These are phyloP conservation scores for Coemansia sp. DNA, from an alignment of 192 early-diverging fungal genomes.

Conservation along the genomic window DNA sequence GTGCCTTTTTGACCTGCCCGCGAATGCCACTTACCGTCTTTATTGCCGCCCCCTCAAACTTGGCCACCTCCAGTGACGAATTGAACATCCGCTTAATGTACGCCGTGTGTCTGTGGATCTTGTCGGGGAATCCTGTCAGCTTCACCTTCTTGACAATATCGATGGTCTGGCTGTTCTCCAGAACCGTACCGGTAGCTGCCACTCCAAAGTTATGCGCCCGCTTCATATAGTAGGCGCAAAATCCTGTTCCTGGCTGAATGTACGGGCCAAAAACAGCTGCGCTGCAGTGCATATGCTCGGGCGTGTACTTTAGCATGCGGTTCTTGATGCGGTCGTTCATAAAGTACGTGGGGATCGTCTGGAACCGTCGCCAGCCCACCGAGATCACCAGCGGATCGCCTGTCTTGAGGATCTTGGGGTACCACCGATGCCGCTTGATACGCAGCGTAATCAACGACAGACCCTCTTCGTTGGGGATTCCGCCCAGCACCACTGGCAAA, in stretches of 20 bases:
- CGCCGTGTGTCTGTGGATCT: slow-evolving; percentile 96
- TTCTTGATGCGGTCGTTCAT: slow-evolving; percentile 89
- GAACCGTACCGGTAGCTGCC: slow-evolving; percentile 90
- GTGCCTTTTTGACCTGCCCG: slow-evolving; percentile 94
- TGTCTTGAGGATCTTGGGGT: slow-evolving; percentile 91
- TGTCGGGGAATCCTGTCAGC: slow-evolving; percentile 89
- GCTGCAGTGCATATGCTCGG: slow-evolving; percentile 99
- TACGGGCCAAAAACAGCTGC: slow-evolving; percentile 95
- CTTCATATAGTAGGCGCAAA: slow-evolving; percentile 70
- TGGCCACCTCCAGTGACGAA: slow-evolving; percentile 91
- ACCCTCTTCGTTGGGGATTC: slow-evolving; percentile 85
- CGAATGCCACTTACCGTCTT: slow-evolving; percentile 96
- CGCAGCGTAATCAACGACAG: slow-evolving; percentile 94
- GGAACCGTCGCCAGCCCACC: slow-evolving; percentile 97
- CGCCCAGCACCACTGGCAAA: slow-evolving; percentile 89
- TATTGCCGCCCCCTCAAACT: slow-evolving; percentile 95
- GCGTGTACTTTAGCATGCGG: slow-evolving; percentile 98
- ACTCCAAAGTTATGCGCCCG: slow-evolving; percentile 90
- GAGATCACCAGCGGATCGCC: slow-evolving; percentile 98
- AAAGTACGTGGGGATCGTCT: slow-evolving; percentile 92
- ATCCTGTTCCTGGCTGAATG: slow-evolving; percentile 93
- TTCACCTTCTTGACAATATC: slow-evolving; percentile 99
- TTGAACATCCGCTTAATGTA: slow-evolving; percentile 99
- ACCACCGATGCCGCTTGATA: slow-evolving; percentile 98
- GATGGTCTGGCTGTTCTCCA: slow-evolving; percentile 88